Conservation (phyloP, 352 stramenopile genomes). For the Saprolegnia parasitica region DNA sequence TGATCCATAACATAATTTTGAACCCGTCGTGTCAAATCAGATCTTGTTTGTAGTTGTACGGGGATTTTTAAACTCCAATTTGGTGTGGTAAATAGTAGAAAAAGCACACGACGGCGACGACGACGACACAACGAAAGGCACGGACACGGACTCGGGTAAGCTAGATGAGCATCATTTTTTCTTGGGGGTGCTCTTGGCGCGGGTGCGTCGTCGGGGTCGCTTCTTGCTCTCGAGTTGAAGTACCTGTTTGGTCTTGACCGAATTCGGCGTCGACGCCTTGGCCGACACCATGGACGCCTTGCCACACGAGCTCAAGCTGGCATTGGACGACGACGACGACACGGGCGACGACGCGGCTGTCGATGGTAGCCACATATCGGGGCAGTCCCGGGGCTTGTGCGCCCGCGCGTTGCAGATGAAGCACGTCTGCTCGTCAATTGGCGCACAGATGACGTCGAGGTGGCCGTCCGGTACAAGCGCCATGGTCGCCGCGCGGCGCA, state of each 20-base stretch:
- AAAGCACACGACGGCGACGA: no score
- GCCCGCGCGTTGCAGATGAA: conserved; percentile 10
- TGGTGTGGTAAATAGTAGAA: not conserved
- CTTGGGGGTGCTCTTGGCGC: conserved; percentile 14
- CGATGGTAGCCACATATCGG: not conserved
- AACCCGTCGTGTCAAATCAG: not conserved
- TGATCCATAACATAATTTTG: no score
- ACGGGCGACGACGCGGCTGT: not conserved
- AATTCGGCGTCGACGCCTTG: not conserved
- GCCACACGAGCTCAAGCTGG: no score
- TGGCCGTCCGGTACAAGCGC: not conserved
- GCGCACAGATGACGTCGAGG: conserved; percentile 7
- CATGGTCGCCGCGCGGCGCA: conserved; percentile 25
- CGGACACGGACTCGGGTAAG: not conserved
- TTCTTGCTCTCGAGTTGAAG: not conserved
- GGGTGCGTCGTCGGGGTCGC: conserved; percentile 12
- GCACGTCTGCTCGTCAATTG: not conserved
- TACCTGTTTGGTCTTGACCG: not conserved
- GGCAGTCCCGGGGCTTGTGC: conserved; percentile 10
- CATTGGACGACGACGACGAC: no score
- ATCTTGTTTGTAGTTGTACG: not conserved
- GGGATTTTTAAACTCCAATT: no score
- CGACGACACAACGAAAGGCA: not conserved
- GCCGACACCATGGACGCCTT: not conserved
- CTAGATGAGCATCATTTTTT: conserved; percentile 12